Conservation (phyloP, 768 basidiomycete genomes). For the Daedaleopsis sinensis region DNA sequence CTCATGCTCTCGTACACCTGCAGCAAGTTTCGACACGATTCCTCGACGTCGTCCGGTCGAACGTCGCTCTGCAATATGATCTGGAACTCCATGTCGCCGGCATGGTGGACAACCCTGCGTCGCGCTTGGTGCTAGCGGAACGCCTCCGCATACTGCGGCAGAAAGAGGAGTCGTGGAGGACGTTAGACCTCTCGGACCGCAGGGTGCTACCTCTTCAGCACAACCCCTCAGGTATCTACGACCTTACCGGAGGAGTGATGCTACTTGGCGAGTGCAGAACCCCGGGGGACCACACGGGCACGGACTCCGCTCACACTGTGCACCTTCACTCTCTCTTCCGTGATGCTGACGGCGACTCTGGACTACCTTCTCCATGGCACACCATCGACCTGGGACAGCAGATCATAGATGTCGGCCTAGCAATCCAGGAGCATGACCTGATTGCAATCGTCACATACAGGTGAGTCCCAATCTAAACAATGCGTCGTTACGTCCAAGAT, state of each 20-base stretch:
- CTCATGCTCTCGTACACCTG: background rate
- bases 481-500: background rate
- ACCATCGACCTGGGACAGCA: conserved; percentile 19
- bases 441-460: conserved; percentile 25
- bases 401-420: conserved; percentile 28
- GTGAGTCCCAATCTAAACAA: conserved; percentile 15
- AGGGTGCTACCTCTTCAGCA: conserved; percentile 11
- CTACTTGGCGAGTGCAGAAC: conserved; percentile 24
- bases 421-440: conserved; percentile 28
- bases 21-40: conserved; percentile 9
- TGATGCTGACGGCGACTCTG: background rate
- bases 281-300: conserved; percentile 4
- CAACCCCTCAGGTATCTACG: conserved; percentile 28
- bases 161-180: conserved; percentile 19
- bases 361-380: conserved; percentile 10
- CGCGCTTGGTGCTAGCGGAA: conserved; percentile 17
- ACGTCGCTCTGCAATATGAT: conserved; percentile 19
- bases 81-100: conserved; percentile 17
- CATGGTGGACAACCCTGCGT: conserved; percentile 20
- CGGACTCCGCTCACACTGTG: conserved; percentile 14
- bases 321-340: conserved; percentile 7
- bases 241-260: conserved; percentile 27
- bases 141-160: conserved; percentile 11
- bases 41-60: conserved; percentile 6
- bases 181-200: conserved; percentile 11